A percentile compares a stretch with the other conserved stretches of the same genome.
Conservation (phyloP, 225 moss, liverwort and hornwort genomes). For the Marchantia polymorpha region DNA sequence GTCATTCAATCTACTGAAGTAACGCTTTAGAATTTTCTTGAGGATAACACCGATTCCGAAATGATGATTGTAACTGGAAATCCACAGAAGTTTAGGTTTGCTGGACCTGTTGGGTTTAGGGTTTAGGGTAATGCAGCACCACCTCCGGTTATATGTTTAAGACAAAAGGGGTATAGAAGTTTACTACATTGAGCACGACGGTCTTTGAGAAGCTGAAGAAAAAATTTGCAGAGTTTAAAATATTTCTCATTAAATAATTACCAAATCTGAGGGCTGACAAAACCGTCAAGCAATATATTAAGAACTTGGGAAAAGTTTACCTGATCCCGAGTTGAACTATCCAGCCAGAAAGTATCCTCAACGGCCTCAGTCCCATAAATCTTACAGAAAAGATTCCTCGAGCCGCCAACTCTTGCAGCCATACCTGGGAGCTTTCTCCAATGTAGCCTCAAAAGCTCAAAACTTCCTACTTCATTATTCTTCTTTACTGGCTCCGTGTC, state of each 20-base stretch:
- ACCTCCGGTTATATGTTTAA: too few relatives aligned
- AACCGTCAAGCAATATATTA: neutral
- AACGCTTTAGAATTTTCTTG: neutral
- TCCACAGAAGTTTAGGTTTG: too few relatives aligned
- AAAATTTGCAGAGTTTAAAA: too few relatives aligned
- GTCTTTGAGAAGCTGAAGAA: too few relatives aligned
- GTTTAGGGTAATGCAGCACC: too few relatives aligned
- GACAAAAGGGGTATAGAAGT: too few relatives aligned
- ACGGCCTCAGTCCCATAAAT: conserved; percentile 73
- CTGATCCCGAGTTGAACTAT: conserved; percentile 94
- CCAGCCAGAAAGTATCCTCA: conserved; percentile 92
- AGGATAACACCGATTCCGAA: neutral
- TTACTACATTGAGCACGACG: too few relatives aligned
- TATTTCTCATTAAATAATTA: too few relatives aligned
- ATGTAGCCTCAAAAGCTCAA: conserved; percentile 48
- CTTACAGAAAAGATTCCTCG: conserved; percentile 75
- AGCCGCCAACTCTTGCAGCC: conserved; percentile 70
- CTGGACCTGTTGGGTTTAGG: too few relatives aligned
- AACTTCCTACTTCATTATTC: conserved; percentile 3
- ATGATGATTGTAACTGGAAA: neutral
- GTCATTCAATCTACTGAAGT: neutral
- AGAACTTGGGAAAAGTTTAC: conserved; percentile 28
- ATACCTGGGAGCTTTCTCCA: conserved; percentile 78
- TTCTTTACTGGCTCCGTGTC: neutral
- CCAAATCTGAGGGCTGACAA: too few relatives aligned